phyloP scores from a whole-genome alignment of 2,329 filamentous ascomycete genomes.

The Phaeosphaeria sp. region DNA sequence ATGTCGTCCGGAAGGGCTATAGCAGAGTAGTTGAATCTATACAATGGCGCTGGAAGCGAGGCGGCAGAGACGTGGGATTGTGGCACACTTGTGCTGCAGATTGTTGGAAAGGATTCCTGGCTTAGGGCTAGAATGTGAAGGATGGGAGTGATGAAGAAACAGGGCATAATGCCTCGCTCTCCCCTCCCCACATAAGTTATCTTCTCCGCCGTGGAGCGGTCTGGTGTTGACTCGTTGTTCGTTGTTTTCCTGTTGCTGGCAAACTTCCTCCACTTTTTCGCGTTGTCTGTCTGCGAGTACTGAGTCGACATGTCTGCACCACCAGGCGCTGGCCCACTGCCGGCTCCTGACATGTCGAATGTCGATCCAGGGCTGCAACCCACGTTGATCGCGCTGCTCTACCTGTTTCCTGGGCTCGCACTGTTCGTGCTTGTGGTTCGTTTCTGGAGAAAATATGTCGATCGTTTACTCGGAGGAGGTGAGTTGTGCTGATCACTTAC shows the following conservation, averaged over 20 bases:
- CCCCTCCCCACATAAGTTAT: not conserved
- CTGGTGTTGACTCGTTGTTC: not conserved
- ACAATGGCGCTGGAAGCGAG: not conserved
- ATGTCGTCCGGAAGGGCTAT: not conserved
- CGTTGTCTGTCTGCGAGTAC: not conserved
- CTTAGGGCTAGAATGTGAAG: not conserved
- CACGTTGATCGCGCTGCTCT: constrained; percentile 17
- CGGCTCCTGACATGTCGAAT: constrained; percentile 14
- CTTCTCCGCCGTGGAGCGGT: not conserved
- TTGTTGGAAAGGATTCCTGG: not conserved
- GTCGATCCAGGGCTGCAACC: constrained; percentile 21
- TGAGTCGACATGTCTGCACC: not conserved
- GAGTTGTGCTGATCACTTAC: constrained; percentile 3
- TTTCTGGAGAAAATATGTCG: constrained; percentile 20
- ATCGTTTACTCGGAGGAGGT: constrained; percentile 24
- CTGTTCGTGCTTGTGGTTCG: constrained; percentile 16
- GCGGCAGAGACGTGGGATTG: not conserved
- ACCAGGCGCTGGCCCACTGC: constrained; percentile 1
- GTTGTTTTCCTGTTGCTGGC: not conserved
- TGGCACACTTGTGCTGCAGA: not conserved
- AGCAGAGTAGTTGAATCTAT: not conserved
- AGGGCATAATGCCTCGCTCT: not conserved
- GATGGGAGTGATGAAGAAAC: not conserved
- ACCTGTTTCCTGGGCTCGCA: constrained; percentile 18
- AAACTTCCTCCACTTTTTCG: not conserved